Base-by-base conservation (phyloP, 495 filamentous ascomycete species). In the Hyaloscypha variabilis region DNA sequence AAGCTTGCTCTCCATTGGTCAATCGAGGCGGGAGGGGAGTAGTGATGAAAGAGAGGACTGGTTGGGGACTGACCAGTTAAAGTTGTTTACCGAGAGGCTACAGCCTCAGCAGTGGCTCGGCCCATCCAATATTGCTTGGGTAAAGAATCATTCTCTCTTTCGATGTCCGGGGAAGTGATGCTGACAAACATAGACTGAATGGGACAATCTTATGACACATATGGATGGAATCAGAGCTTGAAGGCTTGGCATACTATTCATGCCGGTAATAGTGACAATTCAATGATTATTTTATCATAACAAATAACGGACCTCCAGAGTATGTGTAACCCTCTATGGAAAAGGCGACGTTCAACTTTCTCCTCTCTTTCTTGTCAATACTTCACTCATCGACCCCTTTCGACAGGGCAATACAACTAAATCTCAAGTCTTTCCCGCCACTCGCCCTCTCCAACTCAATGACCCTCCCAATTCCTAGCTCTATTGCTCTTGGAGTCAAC, bases 371-470 rank as follows among this genome's bases (percentile, higher is more conserved):
- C 51, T 24, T n/a, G n/a, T n/a, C n/a, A n/a, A n/a, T n/a, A 24
- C 6, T 17, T 54, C 10, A 54, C n/a, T 58, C 14, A 5, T 58
- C 54, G 34, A 34, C 25, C 11, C 34, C 34, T 34, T 59, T 24
- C 21, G 88, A 88, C 71, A 94, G 70, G 71, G 88, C 90, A 58
- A 94, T 83, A 63, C 89, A 79, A 73, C 89, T 92, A 73, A 94
- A 92, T 71, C 89, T 73, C 79, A 87, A 77, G 75, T 94, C 90
- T 21, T 79, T 83, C 60, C 84, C 77, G 58, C 75, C 69, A 19
- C 77, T 80, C 68, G 87, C 89, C 28, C 80, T 78, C 79, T 88
- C 82, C 62, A 92, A 71, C 69, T 90, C 90, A 71, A 93, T 68
- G 4, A 89, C 91, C 68, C 74, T 77, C 64, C 34, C 57, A 21